A percentile compares a stretch with the other conserved stretches of the same genome.
Evolutionary conservation across 805 yeast species (phyloP).

Genomic region (Candida cerambycidarum): DNA sequence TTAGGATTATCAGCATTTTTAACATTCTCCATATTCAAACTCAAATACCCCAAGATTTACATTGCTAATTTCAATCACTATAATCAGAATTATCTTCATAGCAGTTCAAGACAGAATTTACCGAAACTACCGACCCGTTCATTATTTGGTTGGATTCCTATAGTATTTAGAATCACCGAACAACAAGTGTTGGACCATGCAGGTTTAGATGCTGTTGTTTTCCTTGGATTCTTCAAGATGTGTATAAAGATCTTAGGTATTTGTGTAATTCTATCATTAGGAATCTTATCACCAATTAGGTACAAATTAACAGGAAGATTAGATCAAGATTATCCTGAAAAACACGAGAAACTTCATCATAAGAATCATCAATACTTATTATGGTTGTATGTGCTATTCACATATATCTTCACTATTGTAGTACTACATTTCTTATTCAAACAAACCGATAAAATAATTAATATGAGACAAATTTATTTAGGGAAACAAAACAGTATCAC

Average conservation of each 20-base stretch:
- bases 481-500: conserved; percentile 88
- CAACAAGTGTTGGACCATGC: conserved; percentile 81
- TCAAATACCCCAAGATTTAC: conserved; percentile 76
- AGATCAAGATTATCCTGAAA: conserved; percentile 23
- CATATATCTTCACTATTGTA: conserved; percentile 77
- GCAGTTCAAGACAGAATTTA: conserved; percentile 47
- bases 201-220: conserved; percentile 93
- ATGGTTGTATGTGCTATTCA: conserved; percentile 87
- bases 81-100: conserved; percentile 40
- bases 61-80: conserved; percentile 70
- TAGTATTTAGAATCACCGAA: conserved; percentile 64
- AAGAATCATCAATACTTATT: conserved; percentile 50
- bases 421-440: conserved; percentile 59
- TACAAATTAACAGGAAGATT: conserved; percentile 74
- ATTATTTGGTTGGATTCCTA: conserved; percentile 79
- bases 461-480: conserved; percentile 73
- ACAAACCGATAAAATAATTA: conserved; percentile 72
- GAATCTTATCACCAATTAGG: conserved; percentile 80
- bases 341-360: conserved; percentile 17
- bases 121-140: conserved; percentile 59
- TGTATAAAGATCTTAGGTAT: conserved; percentile 66
- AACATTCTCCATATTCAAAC: conserved; percentile 67
- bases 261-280: conserved; percentile 68
- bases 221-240: conserved; percentile 86
- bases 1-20: conserved; percentile 70